Conservation (phyloP, 305 asterid species). For the Fraxinus greggii region DNA sequence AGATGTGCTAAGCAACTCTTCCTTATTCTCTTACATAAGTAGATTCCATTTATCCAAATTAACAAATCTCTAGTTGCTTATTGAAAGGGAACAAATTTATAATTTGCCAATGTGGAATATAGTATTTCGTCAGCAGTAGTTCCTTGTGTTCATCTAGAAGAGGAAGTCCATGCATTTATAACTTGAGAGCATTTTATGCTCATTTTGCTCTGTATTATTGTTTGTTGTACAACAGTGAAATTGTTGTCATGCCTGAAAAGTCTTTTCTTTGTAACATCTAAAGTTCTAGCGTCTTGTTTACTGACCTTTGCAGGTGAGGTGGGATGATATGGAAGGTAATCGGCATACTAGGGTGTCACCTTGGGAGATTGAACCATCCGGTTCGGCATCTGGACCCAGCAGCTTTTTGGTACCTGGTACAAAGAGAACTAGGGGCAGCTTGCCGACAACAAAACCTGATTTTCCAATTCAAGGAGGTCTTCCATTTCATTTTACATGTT, state of each 20-base stretch:
- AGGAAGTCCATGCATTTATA: neutral
- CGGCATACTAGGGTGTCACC: conserved; percentile 86
- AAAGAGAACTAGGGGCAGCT: conserved; percentile 69
- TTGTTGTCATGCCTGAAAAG: neutral
- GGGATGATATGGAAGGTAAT: conserved; percentile 85
- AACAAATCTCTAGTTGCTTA: neutral
- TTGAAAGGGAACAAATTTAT: neutral
- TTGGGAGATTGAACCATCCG: conserved; percentile 91
- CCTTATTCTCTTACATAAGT: neutral
- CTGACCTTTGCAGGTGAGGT: conserved; percentile 65
- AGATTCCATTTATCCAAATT: neutral
- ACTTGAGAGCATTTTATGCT: neutral
- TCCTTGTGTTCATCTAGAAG: neutral
- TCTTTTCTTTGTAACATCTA: conserved; percentile 5
- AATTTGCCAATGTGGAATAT: neutral
- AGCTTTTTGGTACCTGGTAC: conserved; percentile 59
- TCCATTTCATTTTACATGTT: neutral
- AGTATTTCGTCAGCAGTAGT: neutral
- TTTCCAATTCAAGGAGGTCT: conserved; percentile 58
- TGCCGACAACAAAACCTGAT: conserved; percentile 54
- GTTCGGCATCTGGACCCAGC: conserved; percentile 57
- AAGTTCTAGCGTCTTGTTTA: neutral
- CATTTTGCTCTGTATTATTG: neutral
- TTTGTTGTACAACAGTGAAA: neutral
- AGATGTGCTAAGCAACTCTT: neutral